These are phyloP conservation scores for Nissolia schottii DNA, from an alignment of 306 rosid species.

Conservation along the genomic window DNA sequence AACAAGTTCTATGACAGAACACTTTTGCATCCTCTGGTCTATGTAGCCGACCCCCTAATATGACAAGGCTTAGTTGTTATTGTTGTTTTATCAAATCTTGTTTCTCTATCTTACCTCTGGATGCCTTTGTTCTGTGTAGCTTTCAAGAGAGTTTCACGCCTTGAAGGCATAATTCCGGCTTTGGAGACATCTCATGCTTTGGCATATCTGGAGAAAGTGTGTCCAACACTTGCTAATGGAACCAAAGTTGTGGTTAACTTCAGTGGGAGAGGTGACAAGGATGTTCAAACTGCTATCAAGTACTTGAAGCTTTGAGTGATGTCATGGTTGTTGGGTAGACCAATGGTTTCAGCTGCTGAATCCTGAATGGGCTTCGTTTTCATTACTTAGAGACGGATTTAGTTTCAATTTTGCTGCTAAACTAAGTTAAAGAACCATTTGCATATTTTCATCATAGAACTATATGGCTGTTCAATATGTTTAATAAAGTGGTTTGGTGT, in stretches of 20 bases:
- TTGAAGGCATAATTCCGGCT: slow-evolving; percentile 98
- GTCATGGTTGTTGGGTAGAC: not conserved
- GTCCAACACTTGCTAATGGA: slow-evolving; percentile 75
- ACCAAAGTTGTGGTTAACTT: slow-evolving; percentile 76
- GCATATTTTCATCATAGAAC: not conserved
- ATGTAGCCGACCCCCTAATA: no score
- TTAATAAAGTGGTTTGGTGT: not conserved
- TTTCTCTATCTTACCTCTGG: not conserved
- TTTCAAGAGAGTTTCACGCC: slow-evolving; percentile 70
- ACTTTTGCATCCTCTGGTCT: no score
- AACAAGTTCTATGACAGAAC: no score
- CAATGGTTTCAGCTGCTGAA: slow-evolving; percentile 9
- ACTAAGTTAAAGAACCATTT: not conserved
- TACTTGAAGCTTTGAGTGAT: slow-evolving; percentile 55
- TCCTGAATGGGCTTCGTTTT: slow-evolving; percentile 22
- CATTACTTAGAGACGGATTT: not conserved
- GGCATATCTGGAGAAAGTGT: slow-evolving; percentile 78
- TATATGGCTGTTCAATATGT: not conserved
- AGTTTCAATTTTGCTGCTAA: not conserved
- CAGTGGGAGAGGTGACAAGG: slow-evolving; percentile 97
- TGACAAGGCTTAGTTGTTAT: not conserved
- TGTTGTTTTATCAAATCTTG: not conserved
- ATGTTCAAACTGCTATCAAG: slow-evolving; percentile 92
- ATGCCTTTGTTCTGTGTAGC: slow-evolving; percentile 45
- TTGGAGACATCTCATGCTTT: slow-evolving; percentile 94